Percentiles rank a stretch among this genome's conserved stretches.
phyloP scores from a whole-genome alignment of 2,329 filamentous ascomycete genomes.

The Cercospora sp. region DNA sequence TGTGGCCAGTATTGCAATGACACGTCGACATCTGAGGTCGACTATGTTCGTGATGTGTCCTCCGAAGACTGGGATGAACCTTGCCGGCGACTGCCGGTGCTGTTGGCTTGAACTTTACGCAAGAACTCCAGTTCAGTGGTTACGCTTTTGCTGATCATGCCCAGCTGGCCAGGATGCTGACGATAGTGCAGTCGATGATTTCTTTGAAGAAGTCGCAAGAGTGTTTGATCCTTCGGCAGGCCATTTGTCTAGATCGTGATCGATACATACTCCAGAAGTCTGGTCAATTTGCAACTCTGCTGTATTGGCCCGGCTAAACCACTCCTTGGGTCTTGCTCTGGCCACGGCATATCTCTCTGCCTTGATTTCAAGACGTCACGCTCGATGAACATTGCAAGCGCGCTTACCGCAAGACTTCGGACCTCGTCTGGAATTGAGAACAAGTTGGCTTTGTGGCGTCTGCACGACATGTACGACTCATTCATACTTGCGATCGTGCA shows the following conservation, averaged over 20 bases:
- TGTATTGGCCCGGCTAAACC: neutral
- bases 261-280: neutral
- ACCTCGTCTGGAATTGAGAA: neutral
- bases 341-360: neutral
- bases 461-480: neutral
- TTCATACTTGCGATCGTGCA: neutral
- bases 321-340: neutral
- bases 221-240: neutral
- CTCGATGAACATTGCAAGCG: neutral
- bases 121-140: constrained; percentile 2
- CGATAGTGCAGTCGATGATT: neutral
- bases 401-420: neutral
- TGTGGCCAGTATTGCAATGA: neutral
- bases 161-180: neutral
- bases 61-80: neutral
- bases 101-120: neutral
- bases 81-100: neutral
- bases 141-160: neutral
- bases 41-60: neutral
- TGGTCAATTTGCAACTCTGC: neutral
- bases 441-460: neutral
- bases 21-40: neutral
- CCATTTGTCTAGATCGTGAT: neutral
- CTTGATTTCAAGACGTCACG: neutral
- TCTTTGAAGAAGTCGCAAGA: neutral